A percentile compares a stretch with the other conserved stretches of the same genome.
phyloP scores from a whole-genome alignment of 495 filamentous ascomycete genomes.

The Xylaria castorea region DNA sequence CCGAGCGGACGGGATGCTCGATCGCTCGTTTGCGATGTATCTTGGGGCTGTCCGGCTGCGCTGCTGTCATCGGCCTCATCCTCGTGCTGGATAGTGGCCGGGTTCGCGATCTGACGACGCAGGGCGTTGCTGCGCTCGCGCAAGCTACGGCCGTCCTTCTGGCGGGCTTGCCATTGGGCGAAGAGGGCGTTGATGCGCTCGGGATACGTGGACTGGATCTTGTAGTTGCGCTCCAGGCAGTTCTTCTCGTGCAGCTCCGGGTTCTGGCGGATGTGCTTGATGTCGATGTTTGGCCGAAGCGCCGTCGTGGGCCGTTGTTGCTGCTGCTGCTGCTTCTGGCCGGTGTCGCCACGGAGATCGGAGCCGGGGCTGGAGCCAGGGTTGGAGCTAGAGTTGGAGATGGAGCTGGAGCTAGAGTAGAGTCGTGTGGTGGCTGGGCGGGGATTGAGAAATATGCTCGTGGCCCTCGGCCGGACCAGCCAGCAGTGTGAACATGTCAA shows the following conservation, averaged over 20 bases:
- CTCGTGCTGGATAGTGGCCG: constrained; percentile 47
- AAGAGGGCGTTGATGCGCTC: constrained; percentile 72
- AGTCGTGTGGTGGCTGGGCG: constrained; percentile 28
- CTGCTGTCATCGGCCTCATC: constrained; percentile 39
- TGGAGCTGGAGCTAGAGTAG: constrained; percentile 28
- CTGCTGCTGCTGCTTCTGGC: constrained; percentile 16
- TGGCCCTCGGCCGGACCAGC: constrained; percentile 25
- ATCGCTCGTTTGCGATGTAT: not conserved
- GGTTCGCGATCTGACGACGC: constrained; percentile 55
- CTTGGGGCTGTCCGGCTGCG: constrained; percentile 18
- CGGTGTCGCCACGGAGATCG: not conserved
- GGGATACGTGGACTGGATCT: constrained; percentile 67
- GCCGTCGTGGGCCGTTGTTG: constrained; percentile 68
- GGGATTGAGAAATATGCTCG: constrained; percentile 19
- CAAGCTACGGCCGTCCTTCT: constrained; percentile 59
- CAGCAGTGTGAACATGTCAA: constrained; percentile 38
- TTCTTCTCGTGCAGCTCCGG: constrained; percentile 79
- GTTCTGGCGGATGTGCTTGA: constrained; percentile 89
- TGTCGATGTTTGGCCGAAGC: constrained; percentile 78
- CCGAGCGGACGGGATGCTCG: not conserved
- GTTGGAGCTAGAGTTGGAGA: constrained; percentile 23
- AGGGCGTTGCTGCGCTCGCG: constrained; percentile 65
- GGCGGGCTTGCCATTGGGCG: constrained; percentile 66
- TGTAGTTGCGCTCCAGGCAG: constrained; percentile 85
- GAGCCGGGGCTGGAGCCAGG: constrained; percentile 26